Conservation (phyloP, 2,329 filamentous ascomycete genomes). For the Chaetomiaceae sp. region DNA sequence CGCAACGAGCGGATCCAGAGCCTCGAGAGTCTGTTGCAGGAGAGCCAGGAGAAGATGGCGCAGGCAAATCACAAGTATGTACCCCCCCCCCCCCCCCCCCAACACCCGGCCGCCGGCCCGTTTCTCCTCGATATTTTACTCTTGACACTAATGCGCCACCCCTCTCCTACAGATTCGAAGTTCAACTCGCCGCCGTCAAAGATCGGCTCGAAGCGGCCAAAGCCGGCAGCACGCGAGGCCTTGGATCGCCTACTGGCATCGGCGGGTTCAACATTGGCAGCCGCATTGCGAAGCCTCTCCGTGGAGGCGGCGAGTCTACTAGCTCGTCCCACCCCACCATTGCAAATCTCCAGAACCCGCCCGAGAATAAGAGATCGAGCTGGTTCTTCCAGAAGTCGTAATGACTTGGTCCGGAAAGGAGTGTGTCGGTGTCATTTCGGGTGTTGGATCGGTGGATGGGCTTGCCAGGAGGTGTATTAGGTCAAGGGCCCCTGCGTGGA, state of each 20-base stretch:
- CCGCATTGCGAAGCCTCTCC: constrained; percentile 65
- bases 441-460: constrained; percentile 10
- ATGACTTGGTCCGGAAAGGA: not conserved
- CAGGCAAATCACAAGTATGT: constrained; percentile 94
- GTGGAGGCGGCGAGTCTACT: constrained; percentile 52
- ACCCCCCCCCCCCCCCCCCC: constrained; percentile 10
- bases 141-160: too few species aligned
- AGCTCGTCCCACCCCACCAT: constrained; percentile 50
- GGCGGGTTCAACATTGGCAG: constrained; percentile 72
- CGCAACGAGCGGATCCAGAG: constrained; percentile 95
- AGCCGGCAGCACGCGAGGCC: constrained; percentile 79
- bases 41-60: constrained; percentile 97
- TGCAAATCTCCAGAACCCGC: constrained; percentile 52
- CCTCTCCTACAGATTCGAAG: constrained; percentile 70
- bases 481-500: too few species aligned
- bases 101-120: too few species aligned
- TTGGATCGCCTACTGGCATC: constrained; percentile 58
- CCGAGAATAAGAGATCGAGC: constrained; percentile 65
- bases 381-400: constrained; percentile 67
- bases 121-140: not conserved
- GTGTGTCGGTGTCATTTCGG: constrained; percentile 4
- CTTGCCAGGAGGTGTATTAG: constrained; percentile 1
- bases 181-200: constrained; percentile 94
- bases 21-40: constrained; percentile 84
- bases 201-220: constrained; percentile 96